Evolutionary conservation across 2,329 filamentous ascomycete genomes (phyloP).

Genomic region (Curvularia spicifera): DNA sequence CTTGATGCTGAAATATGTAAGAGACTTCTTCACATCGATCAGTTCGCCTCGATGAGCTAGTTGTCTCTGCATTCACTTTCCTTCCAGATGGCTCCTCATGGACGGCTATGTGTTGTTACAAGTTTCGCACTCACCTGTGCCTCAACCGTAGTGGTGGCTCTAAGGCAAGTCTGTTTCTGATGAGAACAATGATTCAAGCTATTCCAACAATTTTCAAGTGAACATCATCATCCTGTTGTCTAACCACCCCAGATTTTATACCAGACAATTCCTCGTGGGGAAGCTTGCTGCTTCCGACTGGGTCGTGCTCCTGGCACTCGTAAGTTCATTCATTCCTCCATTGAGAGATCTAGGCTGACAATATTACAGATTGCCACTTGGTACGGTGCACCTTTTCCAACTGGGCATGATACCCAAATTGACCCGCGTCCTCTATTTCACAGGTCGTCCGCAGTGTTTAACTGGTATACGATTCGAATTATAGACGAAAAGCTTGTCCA

Average conservation of each 20-base stretch:
- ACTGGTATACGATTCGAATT: constrained; percentile 37
- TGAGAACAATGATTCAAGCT: no score
- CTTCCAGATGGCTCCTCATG: constrained; percentile 31
- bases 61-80: neutral
- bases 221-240: neutral
- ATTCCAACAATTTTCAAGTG: neutral
- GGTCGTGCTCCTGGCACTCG: constrained; percentile 39
- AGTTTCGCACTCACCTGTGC: constrained; percentile 37
- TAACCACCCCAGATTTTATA: constrained; percentile 35
- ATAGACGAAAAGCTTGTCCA: constrained; percentile 28
- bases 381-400: neutral
- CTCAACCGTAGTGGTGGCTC: constrained; percentile 39
- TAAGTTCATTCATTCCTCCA: constrained; percentile 16
- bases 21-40: neutral
- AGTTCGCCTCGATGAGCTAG: neutral
- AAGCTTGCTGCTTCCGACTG: constrained; percentile 40
- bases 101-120: constrained; percentile 28
- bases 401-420: neutral
- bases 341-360: constrained; percentile 14
- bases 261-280: constrained; percentile 35
- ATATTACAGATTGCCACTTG: constrained; percentile 37
- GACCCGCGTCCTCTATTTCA: neutral
- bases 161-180: constrained; percentile 27
- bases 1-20: neutral
- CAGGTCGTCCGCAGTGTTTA: constrained; percentile 33